A percentile compares a stretch with the other conserved stretches of the same genome.
phyloP scores from a whole-genome alignment of 1,284 basidiomycete species.

The Trichosporon coremiiforme region DNA sequence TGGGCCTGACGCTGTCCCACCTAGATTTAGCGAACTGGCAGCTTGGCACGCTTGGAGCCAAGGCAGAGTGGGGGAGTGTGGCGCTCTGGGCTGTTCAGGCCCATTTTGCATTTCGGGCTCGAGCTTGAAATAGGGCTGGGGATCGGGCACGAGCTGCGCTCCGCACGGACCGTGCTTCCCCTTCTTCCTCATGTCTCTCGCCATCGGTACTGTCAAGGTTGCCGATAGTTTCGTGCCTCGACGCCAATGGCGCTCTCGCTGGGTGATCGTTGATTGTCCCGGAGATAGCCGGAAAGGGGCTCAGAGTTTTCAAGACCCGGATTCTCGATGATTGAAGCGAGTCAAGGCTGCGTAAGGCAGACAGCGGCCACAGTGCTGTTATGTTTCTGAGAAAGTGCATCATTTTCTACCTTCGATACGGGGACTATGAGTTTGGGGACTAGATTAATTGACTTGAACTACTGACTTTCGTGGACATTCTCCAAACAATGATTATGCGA shows the following conservation, averaged over 20 bases:
- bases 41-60: neutral
- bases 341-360: too few relatives aligned
- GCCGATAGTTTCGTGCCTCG: too few relatives aligned
- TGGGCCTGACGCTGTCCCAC: neutral
- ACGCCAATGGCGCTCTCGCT: too few relatives aligned
- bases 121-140: neutral
- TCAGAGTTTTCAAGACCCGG: too few relatives aligned
- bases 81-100: neutral
- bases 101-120: neutral
- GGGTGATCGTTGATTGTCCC: too few relatives aligned
- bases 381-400: slow-evolving; percentile 8
- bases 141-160: neutral
- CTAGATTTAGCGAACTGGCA: neutral
- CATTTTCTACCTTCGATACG: neutral
- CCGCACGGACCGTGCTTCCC: neutral
- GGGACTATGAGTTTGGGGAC: slow-evolving; percentile 5
- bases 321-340: too few relatives aligned
- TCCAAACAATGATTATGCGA: slow-evolving; percentile 17
- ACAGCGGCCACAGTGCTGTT: neutral
- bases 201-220: neutral
- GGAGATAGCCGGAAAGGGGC: neutral
- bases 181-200: neutral
- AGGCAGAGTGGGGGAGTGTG: neutral
- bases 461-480: slow-evolving; percentile 1
- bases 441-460: slow-evolving; percentile 9